Conservation (phyloP, 768 basidiomycete species). For the Mycena venus region DNA sequence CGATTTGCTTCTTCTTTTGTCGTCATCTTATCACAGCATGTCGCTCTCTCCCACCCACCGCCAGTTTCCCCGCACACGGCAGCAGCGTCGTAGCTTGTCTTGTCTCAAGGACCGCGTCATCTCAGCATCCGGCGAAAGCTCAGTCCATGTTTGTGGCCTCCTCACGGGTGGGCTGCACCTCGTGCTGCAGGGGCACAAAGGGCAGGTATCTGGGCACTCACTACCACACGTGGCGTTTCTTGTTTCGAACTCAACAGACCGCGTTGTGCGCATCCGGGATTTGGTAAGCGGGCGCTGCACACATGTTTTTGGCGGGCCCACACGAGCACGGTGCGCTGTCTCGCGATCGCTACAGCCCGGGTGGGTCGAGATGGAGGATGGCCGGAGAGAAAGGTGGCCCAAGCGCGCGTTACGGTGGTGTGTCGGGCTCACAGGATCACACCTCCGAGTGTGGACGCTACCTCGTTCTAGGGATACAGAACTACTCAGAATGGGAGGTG, state of each 20-base stretch:
- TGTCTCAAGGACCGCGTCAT: conserved; percentile 92
- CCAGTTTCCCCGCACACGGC: conserved; percentile 90
- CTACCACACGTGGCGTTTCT: conserved; percentile 88
- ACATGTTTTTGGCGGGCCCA: too few species aligned
- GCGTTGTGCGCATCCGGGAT: conserved; percentile 94
- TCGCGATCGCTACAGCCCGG: conserved; percentile 97
- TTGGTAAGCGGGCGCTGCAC: conserved; percentile 79
- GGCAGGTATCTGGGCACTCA: conserved; percentile 98
- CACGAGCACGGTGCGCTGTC: conserved; percentile 94
- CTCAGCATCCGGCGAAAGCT: conserved; percentile 96
- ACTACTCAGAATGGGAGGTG: conserved; percentile 31
- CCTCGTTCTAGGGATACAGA: conserved; percentile 26
- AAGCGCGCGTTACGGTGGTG: conserved; percentile 61
- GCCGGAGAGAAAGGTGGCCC: conserved; percentile 60
- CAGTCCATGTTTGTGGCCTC: conserved; percentile 95
- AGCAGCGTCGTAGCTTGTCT: conserved; percentile 95
- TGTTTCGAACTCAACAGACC: conserved; percentile 93
- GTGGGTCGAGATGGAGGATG: too few species aligned
- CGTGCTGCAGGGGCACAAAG: conserved; percentile 91
- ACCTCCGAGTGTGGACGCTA: conserved; percentile 51
- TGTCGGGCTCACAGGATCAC: conserved; percentile 63
- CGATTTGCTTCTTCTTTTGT: too few species aligned
- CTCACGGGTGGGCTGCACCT: conserved; percentile 80
- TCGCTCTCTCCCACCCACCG: too few species aligned
- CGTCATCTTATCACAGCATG: too few species aligned